Percentiles rank a stretch among this genome's conserved stretches.
Evolutionary conservation across 768 basidiomycete species (phyloP).

Genomic region (Saitozyma podzolica): DNA sequence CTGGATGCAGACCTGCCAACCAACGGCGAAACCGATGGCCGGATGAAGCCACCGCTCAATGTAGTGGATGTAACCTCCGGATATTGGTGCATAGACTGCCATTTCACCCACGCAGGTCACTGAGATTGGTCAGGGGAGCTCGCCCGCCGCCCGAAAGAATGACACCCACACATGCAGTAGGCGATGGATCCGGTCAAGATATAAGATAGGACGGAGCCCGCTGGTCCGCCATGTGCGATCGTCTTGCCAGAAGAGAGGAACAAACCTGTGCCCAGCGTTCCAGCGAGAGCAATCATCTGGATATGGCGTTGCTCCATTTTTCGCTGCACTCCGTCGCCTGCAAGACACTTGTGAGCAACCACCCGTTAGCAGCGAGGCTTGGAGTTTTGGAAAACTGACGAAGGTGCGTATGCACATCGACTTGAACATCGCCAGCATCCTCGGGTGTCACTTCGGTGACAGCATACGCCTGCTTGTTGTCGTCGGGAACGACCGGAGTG

Average conservation of each 20-base stretch:
- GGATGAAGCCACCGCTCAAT: constrained; percentile 26
- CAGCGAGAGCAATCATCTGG: constrained; percentile 34
- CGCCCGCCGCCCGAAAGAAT: constrained; percentile 2
- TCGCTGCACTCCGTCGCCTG: constrained; percentile 72
- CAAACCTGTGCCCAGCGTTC: constrained; percentile 28
- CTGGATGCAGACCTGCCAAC: constrained; percentile 18
- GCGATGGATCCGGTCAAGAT: constrained; percentile 26
- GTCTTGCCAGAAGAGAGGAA: constrained; percentile 23
- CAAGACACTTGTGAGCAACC: no score
- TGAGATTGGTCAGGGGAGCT: constrained; percentile 54
- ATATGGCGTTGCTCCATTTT: constrained; percentile 50
- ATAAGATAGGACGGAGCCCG: constrained; percentile 22
- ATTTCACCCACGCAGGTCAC: constrained; percentile 63
- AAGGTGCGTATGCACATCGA: constrained; percentile 31
- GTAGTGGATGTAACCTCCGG: constrained; percentile 25
- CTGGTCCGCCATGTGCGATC: constrained; percentile 19
- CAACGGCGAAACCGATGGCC: constrained; percentile 27
- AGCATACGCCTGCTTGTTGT: no score
- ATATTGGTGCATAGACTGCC: constrained; percentile 50
- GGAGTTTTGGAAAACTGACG: constrained; percentile 25
- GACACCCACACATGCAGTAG: constrained; percentile 28
- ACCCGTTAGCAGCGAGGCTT: background rate
- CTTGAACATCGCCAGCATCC: constrained; percentile 17
- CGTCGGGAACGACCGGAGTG: no score
- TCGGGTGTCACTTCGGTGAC: no score